phyloP scores from a whole-genome alignment of 352 stramenopile species.

The Thalassiosira delicatula region DNA sequence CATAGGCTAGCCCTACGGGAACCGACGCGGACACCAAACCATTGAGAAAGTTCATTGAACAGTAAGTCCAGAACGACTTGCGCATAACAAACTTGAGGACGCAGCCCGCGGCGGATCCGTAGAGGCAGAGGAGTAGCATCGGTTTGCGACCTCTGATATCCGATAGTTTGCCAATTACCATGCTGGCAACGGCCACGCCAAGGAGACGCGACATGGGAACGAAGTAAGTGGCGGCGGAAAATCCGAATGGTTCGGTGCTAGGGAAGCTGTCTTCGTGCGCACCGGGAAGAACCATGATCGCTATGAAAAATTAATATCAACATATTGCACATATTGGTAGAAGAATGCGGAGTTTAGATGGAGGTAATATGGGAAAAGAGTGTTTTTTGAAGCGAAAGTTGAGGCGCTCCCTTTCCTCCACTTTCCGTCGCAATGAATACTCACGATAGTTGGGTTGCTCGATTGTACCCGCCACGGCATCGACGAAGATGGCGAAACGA shows the following conservation, averaged over 20 bases:
- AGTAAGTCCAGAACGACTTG: constrained; percentile 58
- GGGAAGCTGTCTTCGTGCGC: constrained; percentile 50
- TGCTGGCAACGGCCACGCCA: constrained; percentile 57
- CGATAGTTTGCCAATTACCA: constrained; percentile 43
- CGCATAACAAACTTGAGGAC: constrained; percentile 53
- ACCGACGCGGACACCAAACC: constrained; percentile 54
- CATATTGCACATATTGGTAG: no score
- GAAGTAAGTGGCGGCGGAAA: constrained; percentile 60
- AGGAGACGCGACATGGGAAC: constrained; percentile 54
- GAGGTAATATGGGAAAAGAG: no score
- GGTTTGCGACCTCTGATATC: constrained; percentile 57
- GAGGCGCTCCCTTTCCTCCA: no score
- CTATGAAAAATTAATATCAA: no score
- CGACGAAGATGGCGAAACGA: constrained; percentile 37
- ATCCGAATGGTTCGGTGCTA: constrained; percentile 52
- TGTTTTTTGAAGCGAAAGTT: no score
- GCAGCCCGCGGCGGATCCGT: constrained; percentile 37
- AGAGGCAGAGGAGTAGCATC: constrained; percentile 30
- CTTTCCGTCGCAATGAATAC: no score
- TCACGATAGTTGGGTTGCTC: constrained; percentile 53
- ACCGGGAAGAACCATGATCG: constrained; percentile 42
- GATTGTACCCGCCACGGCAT: constrained; percentile 50
- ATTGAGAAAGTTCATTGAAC: constrained; percentile 43
- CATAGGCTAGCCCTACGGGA: constrained; percentile 60
- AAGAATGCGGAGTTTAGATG: no score